Evolutionary conservation across 345 rosid genomes (phyloP).

Genomic region (Hevea brasiliensis): DNA sequence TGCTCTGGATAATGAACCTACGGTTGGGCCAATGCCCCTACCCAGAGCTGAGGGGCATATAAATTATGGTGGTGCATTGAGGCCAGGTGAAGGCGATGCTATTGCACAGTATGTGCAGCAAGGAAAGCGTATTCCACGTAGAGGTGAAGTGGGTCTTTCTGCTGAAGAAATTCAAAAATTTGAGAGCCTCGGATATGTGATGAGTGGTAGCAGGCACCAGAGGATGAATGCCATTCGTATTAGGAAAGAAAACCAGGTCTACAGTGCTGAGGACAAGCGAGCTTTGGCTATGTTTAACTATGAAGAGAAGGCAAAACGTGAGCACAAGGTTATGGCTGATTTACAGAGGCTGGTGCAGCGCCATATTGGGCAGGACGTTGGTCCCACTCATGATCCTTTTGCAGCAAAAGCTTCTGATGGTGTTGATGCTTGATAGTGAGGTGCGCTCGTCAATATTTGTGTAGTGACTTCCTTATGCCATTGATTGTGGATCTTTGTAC

Average conservation of each 20-base stretch:
- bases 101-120: constrained; percentile 98
- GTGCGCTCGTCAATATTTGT: constrained; percentile 22
- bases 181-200: constrained; percentile 92
- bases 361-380: constrained; percentile 94
- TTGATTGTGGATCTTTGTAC: no score
- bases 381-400: constrained; percentile 93
- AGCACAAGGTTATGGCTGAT: constrained; percentile 98
- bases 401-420: constrained; percentile 61
- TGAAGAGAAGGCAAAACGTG: constrained; percentile 96
- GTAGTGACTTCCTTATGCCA: not conserved
- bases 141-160: constrained; percentile 99
- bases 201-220: constrained; percentile 99
- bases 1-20: constrained; percentile 57
- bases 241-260: constrained; percentile 98
- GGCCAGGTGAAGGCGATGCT: constrained; percentile 99
- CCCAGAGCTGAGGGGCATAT: constrained; percentile 96
- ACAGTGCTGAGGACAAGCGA: constrained; percentile 96
- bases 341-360: constrained; percentile 91
- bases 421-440: constrained; percentile 60
- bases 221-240: constrained; percentile 99
- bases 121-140: constrained; percentile 97
- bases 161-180: constrained; percentile 95
- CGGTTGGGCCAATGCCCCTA: constrained; percentile 89
- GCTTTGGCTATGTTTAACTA: constrained; percentile 98
- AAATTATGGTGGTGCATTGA: constrained; percentile 93